Evolutionary conservation across 1,284 basidiomycete genomes (phyloP), one percentile per base, ranked within the genome.

Genomic region (Porodaedalea pini): DNA sequence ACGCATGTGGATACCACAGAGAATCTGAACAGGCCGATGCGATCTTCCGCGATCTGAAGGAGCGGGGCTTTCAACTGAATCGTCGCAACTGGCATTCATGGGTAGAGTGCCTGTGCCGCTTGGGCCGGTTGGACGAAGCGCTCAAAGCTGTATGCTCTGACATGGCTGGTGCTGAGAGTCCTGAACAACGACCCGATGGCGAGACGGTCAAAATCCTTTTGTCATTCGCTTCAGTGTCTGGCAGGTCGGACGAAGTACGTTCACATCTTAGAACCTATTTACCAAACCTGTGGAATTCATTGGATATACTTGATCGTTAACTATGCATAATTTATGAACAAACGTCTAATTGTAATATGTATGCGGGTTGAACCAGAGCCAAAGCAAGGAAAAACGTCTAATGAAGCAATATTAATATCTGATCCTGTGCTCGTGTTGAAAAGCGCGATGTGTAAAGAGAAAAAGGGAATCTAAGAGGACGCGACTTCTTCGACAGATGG

Each of bases 81-180:
- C 70, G 76, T 56, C 74, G 78, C 41, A 86, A 88, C 61, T 94
- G 90, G 86, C 86, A 89, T 58, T 78, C 83, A 0, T 94, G 86
- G 79, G 68, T 96, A n/a, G 92, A 96, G 70, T 92, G 89, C 68
- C 76, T 96, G n/a, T 90, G 89, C 64, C 80, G 93, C 13, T 70
- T 85, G 55, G 80, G 82, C 3, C 75, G 75, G 63, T 64, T 91
- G 27, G 79, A 85, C 21, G 87, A 92, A 52, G 93, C 92, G 0
- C 68, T 85, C 32, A 78, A 80, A 66, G 74, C 83, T 17, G 75
- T 88, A 15, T 86, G 86, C 61, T 61, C 79, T 54, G 79, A 88
- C 59, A 91, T 94, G 87, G 73, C 72, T 19, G 74, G 75, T 53
- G 58, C 69, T 8, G 68, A 72, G 45, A 74, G 72, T 7, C 67